Percentiles rank a stretch among this genome's conserved stretches.
Evolutionary conservation across 106 monocot species (phyloP).

Genomic region (Phalaenopsis equestris): DNA sequence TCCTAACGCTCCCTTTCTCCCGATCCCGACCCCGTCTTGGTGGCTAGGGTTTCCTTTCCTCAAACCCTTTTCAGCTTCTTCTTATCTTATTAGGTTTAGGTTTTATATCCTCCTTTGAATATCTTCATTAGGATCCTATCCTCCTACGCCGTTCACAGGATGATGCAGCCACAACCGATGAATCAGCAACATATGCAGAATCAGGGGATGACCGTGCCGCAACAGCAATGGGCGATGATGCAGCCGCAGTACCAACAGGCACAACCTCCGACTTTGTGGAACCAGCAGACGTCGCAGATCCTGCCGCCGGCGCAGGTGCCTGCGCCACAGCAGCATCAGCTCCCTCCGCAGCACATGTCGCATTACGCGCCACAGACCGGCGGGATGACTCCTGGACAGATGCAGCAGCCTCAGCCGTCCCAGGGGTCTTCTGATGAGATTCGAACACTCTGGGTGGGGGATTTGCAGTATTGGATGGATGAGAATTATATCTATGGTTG

Average conservation of each 20-base stretch:
- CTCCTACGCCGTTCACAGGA: background rate
- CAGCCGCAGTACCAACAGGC: constrained; percentile 14
- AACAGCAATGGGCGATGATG: constrained; percentile 40
- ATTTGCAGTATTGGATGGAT: constrained; percentile 94
- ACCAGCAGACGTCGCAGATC: constrained; percentile 63
- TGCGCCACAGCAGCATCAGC: constrained; percentile 18
- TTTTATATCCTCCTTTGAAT: background rate
- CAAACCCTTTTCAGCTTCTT: background rate
- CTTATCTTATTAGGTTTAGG: background rate
- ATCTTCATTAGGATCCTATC: background rate
- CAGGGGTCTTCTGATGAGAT: constrained; percentile 43
- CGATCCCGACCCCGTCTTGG: background rate
- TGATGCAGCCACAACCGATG: constrained; percentile 4
- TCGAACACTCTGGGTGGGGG: constrained; percentile 81
- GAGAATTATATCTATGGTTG: constrained; percentile 58
- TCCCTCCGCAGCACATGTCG: background rate
- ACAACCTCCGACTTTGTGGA: constrained; percentile 35
- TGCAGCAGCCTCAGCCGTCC: constrained; percentile 7
- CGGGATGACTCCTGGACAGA: background rate
- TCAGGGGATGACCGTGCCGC: background rate
- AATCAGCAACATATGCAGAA: constrained; percentile 6
- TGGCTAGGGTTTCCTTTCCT: background rate
- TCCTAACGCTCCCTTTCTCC: background rate
- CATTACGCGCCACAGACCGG: constrained; percentile 3
- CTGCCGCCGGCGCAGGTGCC: constrained; percentile 28